Evolutionary conservation across 2,329 filamentous ascomycete species (phyloP).

Genomic region (Beauveria caledonica): DNA sequence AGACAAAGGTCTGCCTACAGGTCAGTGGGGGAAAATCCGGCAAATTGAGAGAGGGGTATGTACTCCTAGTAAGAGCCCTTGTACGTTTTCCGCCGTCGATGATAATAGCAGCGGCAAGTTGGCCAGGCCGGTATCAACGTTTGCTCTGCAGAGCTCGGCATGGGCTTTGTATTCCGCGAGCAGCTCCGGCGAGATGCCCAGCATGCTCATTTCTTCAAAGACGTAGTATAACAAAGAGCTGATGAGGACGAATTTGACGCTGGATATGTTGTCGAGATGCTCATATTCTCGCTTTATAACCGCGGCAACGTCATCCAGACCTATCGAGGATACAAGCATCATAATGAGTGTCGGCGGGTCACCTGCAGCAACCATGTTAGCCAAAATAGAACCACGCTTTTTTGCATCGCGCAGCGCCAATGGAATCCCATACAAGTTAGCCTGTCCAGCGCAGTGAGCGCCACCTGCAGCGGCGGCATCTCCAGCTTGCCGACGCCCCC

Average conservation of each 20-base stretch:
- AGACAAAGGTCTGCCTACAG: constrained; percentile 42
- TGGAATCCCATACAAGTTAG: constrained; percentile 31
- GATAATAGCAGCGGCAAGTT: constrained; percentile 49
- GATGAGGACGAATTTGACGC: constrained; percentile 42
- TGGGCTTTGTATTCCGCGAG: constrained; percentile 30
- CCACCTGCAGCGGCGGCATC: constrained; percentile 44
- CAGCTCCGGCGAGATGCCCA: constrained; percentile 23
- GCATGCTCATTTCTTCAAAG: constrained; percentile 36
- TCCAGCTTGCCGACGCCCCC: constrained; percentile 41
- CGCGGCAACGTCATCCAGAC: constrained; percentile 40
- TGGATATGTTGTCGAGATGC: constrained; percentile 40
- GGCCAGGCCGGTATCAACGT: constrained; percentile 41
- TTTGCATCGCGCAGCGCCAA: too few species aligned
- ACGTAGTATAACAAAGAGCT: constrained; percentile 42
- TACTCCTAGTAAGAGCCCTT: constrained; percentile 50
- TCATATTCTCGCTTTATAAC: constrained; percentile 43
- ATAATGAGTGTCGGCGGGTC: constrained; percentile 40
- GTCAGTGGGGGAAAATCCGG: not conserved
- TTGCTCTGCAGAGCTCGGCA: constrained; percentile 34
- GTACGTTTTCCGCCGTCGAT: constrained; percentile 44
- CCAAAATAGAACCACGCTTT: not conserved
- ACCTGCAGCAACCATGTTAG: constrained; percentile 22
- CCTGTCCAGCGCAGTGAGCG: constrained; percentile 39
- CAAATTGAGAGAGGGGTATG: constrained; percentile 15
- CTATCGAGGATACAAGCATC: constrained; percentile 40